These are phyloP conservation scores for Debaryomyces castellii DNA, from an alignment of 805 yeast species.

Conservation along the genomic window DNA sequence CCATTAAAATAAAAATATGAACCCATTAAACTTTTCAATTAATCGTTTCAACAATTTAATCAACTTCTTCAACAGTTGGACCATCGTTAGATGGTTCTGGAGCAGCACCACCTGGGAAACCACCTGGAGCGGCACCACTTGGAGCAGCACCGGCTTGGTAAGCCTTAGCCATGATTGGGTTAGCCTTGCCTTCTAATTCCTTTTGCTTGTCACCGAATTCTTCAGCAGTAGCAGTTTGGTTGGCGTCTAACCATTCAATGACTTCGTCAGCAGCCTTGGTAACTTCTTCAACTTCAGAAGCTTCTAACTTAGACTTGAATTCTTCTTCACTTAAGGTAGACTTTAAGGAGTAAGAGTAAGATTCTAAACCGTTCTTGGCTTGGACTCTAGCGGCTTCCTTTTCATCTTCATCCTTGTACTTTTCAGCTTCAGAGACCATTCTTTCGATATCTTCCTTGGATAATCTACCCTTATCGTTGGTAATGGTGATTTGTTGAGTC, in stretches of 20 bases:
- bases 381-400: slow-evolving; percentile 80
- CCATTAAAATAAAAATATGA: slow-evolving; percentile 2
- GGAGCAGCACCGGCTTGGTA: slow-evolving; percentile 31
- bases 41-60: slow-evolving; percentile 17
- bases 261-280: slow-evolving; percentile 42
- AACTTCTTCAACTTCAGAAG: slow-evolving; percentile 53
- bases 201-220: slow-evolving; percentile 41
- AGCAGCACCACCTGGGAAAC: slow-evolving; percentile 34
- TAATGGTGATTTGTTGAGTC: slow-evolving; percentile 65
- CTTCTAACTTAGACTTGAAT: slow-evolving; percentile 44
- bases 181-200: slow-evolving; percentile 40
- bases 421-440: slow-evolving; percentile 49
- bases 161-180: slow-evolving; percentile 37
- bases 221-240: slow-evolving; percentile 40
- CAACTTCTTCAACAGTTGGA: slow-evolving; percentile 44
- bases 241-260: slow-evolving; percentile 38
- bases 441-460: slow-evolving; percentile 49
- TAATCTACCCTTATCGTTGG: slow-evolving; percentile 51
- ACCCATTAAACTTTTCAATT: slow-evolving; percentile 1
- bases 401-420: slow-evolving; percentile 91
- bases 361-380: slow-evolving; percentile 84
- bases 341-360: slow-evolving; percentile 81
- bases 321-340: slow-evolving; percentile 57
- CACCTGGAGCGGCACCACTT: slow-evolving; percentile 35
- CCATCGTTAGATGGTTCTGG: slow-evolving; percentile 31